Base-by-base conservation (phyloP, 768 basidiomycete genomes). In the Amylocystis lapponica region DNA sequence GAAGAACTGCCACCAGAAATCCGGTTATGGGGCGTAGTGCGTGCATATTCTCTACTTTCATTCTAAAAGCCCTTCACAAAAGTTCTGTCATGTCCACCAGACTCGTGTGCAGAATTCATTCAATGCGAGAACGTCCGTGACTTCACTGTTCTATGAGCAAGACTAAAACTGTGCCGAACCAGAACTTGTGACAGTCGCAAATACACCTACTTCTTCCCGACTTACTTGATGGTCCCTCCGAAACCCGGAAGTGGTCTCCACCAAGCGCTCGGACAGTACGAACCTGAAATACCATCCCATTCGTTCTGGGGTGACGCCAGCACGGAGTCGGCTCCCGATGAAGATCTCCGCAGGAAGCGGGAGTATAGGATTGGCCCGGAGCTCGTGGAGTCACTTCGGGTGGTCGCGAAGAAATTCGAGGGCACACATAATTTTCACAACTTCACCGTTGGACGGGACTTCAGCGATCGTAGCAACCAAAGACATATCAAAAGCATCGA, bases 391-490 rank as follows among this genome's bases (percentile, higher is more conserved):
- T 55, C 64, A 27, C 66, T 96, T 22, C 71, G 83, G 41, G 65
- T 61, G 12, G 62, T 76, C 2, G 78, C 81, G 4, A 67, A 71
- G 40, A 78, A 72, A 55, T 98, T 81, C 56, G 75, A 86, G 51
- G 94, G 89, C 6, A 89, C 90, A 2, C 93, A 96, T 64, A 98
- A 98, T 62, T 99, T 95, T 63, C 93, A 96, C 64, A 98, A 98
- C 59, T 98, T 94, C 56, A 98, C 96, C 0, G 80, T 97, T 39
- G 87, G 81, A 2, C 79, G 86, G 35, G 89, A 89, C 36, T 92
- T 86, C 63, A 66, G 74, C 5, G 95, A 97, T 60, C 73, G 79
- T 16, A 88, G 86, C 46, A 85, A 84, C 53, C 76, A 83, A 53
- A 73, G 96, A n/a, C 75, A 79, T 60, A 94, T 99, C 83, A 88